Conservation (phyloP, 345 rosid genomes). For the Nasturtium officinale region DNA sequence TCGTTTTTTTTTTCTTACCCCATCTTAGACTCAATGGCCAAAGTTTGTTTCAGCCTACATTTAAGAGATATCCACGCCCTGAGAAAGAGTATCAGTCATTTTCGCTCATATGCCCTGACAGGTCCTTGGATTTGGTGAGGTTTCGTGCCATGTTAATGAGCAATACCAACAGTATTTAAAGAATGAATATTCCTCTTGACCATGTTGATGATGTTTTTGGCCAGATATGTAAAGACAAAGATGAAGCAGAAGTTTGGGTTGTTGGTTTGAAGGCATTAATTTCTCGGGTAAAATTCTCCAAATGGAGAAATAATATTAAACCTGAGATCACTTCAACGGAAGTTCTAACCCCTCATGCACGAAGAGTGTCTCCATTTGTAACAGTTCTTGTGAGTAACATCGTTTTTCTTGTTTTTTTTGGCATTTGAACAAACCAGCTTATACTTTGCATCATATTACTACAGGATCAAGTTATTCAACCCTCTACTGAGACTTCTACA, state of each 20-base stretch:
- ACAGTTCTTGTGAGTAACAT: constrained; percentile 56
- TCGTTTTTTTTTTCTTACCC: neutral
- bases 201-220: constrained; percentile 27
- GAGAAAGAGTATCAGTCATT: constrained; percentile 98
- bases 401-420: constrained; percentile 1
- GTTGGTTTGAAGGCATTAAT: constrained; percentile 76
- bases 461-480: constrained; percentile 63
- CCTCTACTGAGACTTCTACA: constrained; percentile 47
- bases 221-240: constrained; percentile 96
- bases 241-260: constrained; percentile 97
- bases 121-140: constrained; percentile 89
- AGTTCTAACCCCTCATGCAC: constrained; percentile 50
- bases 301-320: constrained; percentile 58
- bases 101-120: constrained; percentile 79
- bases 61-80: constrained; percentile 92
- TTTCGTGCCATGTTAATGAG: neutral
- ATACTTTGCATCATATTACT: constrained; percentile 22
- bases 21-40: constrained; percentile 24
- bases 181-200: constrained; percentile 8
- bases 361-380: constrained; percentile 54
- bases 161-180: neutral
- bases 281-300: constrained; percentile 43
- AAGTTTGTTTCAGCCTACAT: constrained; percentile 66
- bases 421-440: constrained; percentile 21
- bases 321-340: constrained; percentile 53